Evolutionary conservation across 768 basidiomycete species (phyloP).

Genomic region (Hygrocybe coccinea): DNA sequence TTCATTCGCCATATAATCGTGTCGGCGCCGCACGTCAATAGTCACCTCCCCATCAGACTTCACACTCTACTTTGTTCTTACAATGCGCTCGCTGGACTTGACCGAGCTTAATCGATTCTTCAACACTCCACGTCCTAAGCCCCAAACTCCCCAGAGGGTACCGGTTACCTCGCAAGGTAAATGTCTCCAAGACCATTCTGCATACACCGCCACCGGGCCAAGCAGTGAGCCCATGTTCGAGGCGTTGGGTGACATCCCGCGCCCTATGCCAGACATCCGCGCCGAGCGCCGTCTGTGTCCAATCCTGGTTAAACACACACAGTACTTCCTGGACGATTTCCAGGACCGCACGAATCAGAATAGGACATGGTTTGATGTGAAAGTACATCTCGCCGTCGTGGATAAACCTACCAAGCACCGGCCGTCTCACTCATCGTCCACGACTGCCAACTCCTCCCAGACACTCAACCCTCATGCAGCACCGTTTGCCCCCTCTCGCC

Average conservation of each 20-base stretch:
- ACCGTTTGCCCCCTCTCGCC: background rate
- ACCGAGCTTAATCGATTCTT: background rate
- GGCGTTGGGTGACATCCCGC: background rate
- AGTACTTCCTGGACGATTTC: background rate
- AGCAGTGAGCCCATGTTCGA: background rate
- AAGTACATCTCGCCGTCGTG: background rate
- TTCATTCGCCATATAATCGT: too few species aligned
- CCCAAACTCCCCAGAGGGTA: background rate
- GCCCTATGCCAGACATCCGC: background rate
- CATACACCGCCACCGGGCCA: background rate
- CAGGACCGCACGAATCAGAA: background rate
- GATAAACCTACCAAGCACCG: background rate
- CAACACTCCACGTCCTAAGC: background rate
- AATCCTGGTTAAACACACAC: background rate
- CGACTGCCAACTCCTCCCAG: background rate
- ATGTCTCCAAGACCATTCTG: background rate
- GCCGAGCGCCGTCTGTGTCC: background rate
- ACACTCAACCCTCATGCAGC: slow-evolving; percentile 6
- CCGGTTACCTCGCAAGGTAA: background rate
- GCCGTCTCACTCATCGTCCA: background rate
- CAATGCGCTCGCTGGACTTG: background rate
- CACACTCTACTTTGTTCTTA: background rate
- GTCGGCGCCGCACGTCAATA: too few species aligned
- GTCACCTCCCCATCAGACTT: background rate
- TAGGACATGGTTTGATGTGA: background rate